These are phyloP conservation scores for Nakazawaea anatomiae DNA, from an alignment of 805 yeast genomes.

Conservation along the genomic window DNA sequence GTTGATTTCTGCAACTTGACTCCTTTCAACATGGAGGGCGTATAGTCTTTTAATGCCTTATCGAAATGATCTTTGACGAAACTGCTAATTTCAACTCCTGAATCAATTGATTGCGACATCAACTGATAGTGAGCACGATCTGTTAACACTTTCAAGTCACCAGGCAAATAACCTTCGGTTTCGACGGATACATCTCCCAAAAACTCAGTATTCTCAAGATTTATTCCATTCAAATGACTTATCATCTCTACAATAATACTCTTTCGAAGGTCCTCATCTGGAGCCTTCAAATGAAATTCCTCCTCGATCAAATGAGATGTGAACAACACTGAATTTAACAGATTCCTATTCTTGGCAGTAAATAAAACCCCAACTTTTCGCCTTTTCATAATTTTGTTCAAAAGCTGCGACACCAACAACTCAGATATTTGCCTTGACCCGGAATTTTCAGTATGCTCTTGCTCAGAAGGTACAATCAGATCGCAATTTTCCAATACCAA, in stretches of 20 bases:
- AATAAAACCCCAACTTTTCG: constrained; percentile 54
- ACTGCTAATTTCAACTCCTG: not conserved
- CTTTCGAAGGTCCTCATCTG: constrained; percentile 57
- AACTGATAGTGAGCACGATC: constrained; percentile 63
- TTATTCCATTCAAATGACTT: constrained; percentile 17
- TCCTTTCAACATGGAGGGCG: constrained; percentile 80
- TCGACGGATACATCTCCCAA: constrained; percentile 52
- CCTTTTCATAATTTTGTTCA: constrained; percentile 33
- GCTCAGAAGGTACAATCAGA: constrained; percentile 61
- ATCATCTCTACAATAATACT: constrained; percentile 30
- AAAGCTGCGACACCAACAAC: constrained; percentile 39
- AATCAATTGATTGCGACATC: constrained; percentile 13
- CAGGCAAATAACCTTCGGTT: constrained; percentile 87
- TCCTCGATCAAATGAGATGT: constrained; percentile 70
- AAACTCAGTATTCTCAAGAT: constrained; percentile 33
- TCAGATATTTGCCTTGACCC: constrained; percentile 63
- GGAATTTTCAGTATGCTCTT: constrained; percentile 47
- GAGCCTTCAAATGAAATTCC: constrained; percentile 54
- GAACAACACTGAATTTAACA: constrained; percentile 53
- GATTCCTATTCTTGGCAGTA: constrained; percentile 58
- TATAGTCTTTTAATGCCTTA: constrained; percentile 57
- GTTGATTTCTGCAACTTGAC: constrained; percentile 77
- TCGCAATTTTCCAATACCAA: constrained; percentile 77
- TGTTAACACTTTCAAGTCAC: constrained; percentile 65
- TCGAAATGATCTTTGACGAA: constrained; percentile 35